A percentile compares a stretch with the other conserved stretches of the same genome.
phyloP scores from a whole-genome alignment of 176 grass and related monocot genomes.

The Oryza rufipogon region DNA sequence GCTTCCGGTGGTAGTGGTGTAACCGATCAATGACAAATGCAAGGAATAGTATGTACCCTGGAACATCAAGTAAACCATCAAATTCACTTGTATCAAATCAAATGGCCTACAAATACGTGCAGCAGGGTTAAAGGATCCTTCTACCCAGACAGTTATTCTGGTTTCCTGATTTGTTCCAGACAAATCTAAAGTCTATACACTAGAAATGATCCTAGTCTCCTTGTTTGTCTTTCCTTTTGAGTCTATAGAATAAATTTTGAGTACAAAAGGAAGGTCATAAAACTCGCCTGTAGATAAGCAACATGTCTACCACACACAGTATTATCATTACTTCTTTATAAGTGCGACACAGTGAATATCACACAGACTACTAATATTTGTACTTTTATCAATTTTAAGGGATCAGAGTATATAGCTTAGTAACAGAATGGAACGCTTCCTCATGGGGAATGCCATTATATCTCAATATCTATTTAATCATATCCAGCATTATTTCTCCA shows the following conservation, averaged over 20 bases:
- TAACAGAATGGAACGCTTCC: neutral
- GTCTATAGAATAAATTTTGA: neutral
- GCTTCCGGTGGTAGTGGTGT: constrained; percentile 58
- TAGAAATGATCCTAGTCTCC: neutral
- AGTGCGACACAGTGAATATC: neutral
- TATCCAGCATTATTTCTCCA: neutral
- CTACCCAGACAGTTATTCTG: neutral
- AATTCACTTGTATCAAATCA: neutral
- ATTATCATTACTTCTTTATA: neutral
- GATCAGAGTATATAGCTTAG: neutral
- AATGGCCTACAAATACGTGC: neutral
- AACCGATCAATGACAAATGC: constrained; percentile 61
- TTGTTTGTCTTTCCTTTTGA: neutral
- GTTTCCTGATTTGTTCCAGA: neutral
- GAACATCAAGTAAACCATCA: constrained; percentile 12
- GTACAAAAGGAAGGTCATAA: neutral
- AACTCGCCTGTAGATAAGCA: neutral
- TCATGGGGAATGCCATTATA: neutral
- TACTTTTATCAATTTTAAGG: neutral
- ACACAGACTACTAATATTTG: neutral
- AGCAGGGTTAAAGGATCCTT: neutral
- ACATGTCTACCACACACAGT: neutral
- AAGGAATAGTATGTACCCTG: constrained; percentile 65
- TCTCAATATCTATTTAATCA: neutral
- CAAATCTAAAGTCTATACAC: neutral